A percentile compares a stretch with the other conserved stretches of the same genome.
Conservation (phyloP, 2,329 filamentous ascomycete genomes). For the Fusarium sp. region DNA sequence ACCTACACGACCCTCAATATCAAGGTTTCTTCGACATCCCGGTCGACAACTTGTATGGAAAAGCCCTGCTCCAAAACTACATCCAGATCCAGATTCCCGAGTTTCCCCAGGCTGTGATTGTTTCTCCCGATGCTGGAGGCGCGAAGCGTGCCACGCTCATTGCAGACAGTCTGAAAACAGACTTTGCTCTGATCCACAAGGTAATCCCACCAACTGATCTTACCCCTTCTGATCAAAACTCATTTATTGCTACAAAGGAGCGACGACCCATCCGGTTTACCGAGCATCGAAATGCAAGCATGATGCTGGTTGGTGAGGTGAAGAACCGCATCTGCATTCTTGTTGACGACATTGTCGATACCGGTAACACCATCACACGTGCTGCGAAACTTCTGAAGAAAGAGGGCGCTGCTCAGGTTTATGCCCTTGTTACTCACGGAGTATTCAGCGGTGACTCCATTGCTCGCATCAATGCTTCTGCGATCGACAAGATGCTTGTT, state of each 20-base stretch:
- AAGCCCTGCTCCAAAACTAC: slow-evolving; percentile 77
- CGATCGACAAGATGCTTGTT: slow-evolving; percentile 92
- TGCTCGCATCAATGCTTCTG: slow-evolving; percentile 91
- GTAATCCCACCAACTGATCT: slow-evolving; percentile 55
- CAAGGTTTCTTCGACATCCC: slow-evolving; percentile 99
- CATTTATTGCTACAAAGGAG: slow-evolving; percentile 69
- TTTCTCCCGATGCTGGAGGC: slow-evolving; percentile 95
- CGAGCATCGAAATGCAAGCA: slow-evolving; percentile 90
- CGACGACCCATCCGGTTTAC: slow-evolving; percentile 88
- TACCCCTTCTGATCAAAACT: slow-evolving; percentile 53
- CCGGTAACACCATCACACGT: slow-evolving; percentile 95
- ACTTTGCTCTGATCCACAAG: slow-evolving; percentile 99
- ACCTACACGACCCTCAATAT: slow-evolving; percentile 95
- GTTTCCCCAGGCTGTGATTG: slow-evolving; percentile 84
- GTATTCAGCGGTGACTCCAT: slow-evolving; percentile 96
- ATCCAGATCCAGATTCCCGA: slow-evolving; percentile 86
- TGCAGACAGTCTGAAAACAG: slow-evolving; percentile 91
- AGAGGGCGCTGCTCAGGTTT: slow-evolving; percentile 91
- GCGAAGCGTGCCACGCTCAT: slow-evolving; percentile 97
- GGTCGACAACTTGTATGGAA: slow-evolving; percentile 95
- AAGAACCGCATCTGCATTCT: slow-evolving; percentile 85
- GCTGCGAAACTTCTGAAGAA: slow-evolving; percentile 97
- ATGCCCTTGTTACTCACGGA: slow-evolving; percentile 93
- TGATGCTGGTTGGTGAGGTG: slow-evolving; percentile 95
- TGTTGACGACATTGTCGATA: slow-evolving; percentile 94